A percentile compares a stretch with the other conserved stretches of the same genome.
Evolutionary conservation across 805 yeast species (phyloP).

Genomic region (Wickerhamomyces canadensis): DNA sequence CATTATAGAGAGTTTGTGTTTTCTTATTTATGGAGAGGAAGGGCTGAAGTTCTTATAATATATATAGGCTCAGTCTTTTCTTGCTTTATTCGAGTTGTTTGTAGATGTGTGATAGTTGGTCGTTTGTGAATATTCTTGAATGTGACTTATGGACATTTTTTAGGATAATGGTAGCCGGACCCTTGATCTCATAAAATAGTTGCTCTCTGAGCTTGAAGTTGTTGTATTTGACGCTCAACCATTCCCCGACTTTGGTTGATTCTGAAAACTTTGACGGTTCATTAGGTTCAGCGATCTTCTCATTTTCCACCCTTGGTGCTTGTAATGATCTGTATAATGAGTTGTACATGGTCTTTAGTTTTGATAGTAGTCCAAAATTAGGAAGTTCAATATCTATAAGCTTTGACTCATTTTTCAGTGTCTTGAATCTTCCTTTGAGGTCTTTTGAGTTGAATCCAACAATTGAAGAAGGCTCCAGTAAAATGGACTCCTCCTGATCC

Average conservation of each 20-base stretch:
- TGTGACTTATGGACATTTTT: constrained; percentile 12
- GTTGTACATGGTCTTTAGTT: background rate
- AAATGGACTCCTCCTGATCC: constrained; percentile 18
- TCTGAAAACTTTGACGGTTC: background rate
- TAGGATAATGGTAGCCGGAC: constrained; percentile 27
- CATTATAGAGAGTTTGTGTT: too few relatives aligned
- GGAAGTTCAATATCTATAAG: too few relatives aligned
- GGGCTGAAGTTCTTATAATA: too few relatives aligned
- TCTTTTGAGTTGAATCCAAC: constrained; percentile 9
- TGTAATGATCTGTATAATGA: background rate
- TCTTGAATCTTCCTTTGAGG: too few relatives aligned
- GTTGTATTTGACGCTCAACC: constrained; percentile 9
- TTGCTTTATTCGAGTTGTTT: constrained; percentile 5
- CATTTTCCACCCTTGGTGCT: too few relatives aligned
- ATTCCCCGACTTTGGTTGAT: constrained; percentile 10
- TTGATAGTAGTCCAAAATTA: too few relatives aligned
- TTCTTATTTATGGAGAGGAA: too few relatives aligned
- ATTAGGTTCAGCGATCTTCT: constrained; percentile 1
- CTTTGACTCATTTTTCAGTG: too few relatives aligned
- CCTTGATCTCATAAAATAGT: constrained; percentile 21
- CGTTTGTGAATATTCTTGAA: constrained; percentile 7
- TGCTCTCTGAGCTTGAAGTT: constrained; percentile 15
- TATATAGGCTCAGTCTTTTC: too few relatives aligned
- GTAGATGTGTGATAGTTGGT: constrained; percentile 12
- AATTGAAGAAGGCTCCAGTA: constrained; percentile 14